Evolutionary conservation across 2,329 filamentous ascomycete genomes (phyloP).

Genomic region (Stachybotrys elegans): DNA sequence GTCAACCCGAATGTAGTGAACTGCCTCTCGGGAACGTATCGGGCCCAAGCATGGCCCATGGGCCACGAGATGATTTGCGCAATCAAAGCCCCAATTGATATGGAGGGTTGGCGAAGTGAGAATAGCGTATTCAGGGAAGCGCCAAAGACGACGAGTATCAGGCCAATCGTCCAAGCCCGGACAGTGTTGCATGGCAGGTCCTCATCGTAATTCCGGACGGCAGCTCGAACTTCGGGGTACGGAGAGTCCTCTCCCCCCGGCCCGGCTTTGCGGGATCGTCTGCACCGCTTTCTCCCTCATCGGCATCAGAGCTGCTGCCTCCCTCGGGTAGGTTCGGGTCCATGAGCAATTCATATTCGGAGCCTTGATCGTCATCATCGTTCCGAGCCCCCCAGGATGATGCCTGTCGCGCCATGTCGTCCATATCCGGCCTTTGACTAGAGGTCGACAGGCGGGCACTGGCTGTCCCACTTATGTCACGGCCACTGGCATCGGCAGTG

Average conservation of each 20-base stretch:
- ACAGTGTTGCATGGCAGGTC: constrained; percentile 62
- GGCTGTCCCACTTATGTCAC: constrained; percentile 11
- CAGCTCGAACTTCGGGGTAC: constrained; percentile 61
- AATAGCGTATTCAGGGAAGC: constrained; percentile 60
- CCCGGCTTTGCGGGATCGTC: constrained; percentile 24
- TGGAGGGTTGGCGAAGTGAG: constrained; percentile 56
- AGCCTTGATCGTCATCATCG: constrained; percentile 40
- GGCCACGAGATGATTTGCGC: constrained; percentile 62
- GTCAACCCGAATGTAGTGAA: constrained; percentile 47
- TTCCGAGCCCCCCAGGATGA: constrained; percentile 31
- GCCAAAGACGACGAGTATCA: constrained; percentile 50
- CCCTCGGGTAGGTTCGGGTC: constrained; percentile 46
- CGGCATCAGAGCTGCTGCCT: constrained; percentile 15
- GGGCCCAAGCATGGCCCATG: constrained; percentile 56
- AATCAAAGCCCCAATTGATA: constrained; percentile 55
- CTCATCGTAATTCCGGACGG: constrained; percentile 60
- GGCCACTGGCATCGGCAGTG: constrained; percentile 10
- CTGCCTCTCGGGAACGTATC: constrained; percentile 42
- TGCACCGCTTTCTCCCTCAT: constrained; percentile 20
- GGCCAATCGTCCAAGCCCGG: constrained; percentile 59
- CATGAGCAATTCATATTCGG: constrained; percentile 52
- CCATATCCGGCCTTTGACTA: constrained; percentile 15
- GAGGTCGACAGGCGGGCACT: constrained; percentile 22
- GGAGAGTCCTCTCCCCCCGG: constrained; percentile 52
- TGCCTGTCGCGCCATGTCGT: constrained; percentile 25